Percentiles rank a stretch among this genome's conserved stretches.
These are phyloP conservation scores for Leishmania martiniquensis DNA, from an alignment of 208 protist genomes.

Conservation along the genomic window DNA sequence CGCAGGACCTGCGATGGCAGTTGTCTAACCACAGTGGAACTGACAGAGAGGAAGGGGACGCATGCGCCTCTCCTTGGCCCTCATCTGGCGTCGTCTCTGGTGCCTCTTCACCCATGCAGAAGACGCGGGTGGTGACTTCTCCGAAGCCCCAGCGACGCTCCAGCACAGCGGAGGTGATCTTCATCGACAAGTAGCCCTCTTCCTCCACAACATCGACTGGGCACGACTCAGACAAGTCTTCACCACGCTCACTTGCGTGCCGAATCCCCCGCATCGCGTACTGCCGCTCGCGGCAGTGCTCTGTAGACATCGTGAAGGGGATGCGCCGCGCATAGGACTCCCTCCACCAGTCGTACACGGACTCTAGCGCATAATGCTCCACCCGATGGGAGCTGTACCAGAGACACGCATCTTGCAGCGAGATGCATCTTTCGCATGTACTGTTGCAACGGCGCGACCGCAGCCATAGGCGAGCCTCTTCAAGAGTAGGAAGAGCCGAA, in stretches of 20 bases:
- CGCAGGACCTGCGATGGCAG: slow-evolving; percentile 32
- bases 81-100: neutral
- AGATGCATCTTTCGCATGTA: slow-evolving; percentile 27
- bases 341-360: slow-evolving; percentile 35
- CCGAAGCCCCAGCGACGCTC: slow-evolving; percentile 15
- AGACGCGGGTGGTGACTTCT: slow-evolving; percentile 27
- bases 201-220: slow-evolving; percentile 31
- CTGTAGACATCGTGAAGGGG: slow-evolving; percentile 24
- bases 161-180: slow-evolving; percentile 19
- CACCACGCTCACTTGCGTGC: slow-evolving; percentile 27
- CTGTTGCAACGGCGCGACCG: slow-evolving; percentile 3
- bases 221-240: slow-evolving; percentile 20
- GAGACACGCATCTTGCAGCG: slow-evolving; percentile 22
- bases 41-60: neutral
- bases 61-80: slow-evolving; percentile 4
- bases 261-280: slow-evolving; percentile 29
- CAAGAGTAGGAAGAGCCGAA: slow-evolving; percentile 4
- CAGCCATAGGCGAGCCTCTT: slow-evolving; percentile 29
- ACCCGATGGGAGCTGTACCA: slow-evolving; percentile 45
- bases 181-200: slow-evolving; percentile 27
- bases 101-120: slow-evolving; percentile 18
- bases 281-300: slow-evolving; percentile 21
- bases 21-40: slow-evolving; percentile 19
- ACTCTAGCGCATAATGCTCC: slow-evolving; percentile 29
- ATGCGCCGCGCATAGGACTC: slow-evolving; percentile 23